A percentile compares a stretch with the other conserved stretches of the same genome.
Conservation (phyloP, 1,284 basidiomycete genomes). For the Tetrapyrgos nigripes region DNA sequence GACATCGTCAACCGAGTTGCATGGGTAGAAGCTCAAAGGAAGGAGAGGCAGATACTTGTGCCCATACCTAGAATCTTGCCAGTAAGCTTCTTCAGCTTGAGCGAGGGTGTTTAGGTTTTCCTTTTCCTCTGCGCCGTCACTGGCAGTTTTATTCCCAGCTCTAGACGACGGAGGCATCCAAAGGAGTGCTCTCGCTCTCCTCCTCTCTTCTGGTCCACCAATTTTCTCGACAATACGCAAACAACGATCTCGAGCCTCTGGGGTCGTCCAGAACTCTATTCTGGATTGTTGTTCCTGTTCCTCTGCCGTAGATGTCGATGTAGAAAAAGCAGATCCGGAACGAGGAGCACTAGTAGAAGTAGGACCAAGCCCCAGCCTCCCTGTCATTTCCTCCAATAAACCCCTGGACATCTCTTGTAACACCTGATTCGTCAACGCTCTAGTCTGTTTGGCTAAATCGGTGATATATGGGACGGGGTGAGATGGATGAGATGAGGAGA, state of each 20-base stretch:
- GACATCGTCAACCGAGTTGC: not conserved
- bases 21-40: constrained; percentile 59
- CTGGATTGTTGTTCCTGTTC: no score
- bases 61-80: constrained; percentile 68
- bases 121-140: not conserved
- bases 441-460: constrained; percentile 58
- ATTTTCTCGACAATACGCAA: constrained; percentile 75
- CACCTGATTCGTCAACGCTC: constrained; percentile 68
- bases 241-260: constrained; percentile 73
- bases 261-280: constrained; percentile 83
- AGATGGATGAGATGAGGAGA: constrained; percentile 9
- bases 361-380: constrained; percentile 39
- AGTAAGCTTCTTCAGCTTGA: constrained; percentile 54
- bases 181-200: constrained; percentile 65
- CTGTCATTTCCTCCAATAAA: constrained; percentile 67
- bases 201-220: constrained; percentile 67
- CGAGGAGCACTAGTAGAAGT: no score
- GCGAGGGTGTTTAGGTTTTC: constrained; percentile 18
- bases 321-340: no score
- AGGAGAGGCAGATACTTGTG: constrained; percentile 55
- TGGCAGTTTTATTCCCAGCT: not conserved
- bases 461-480: not conserved
- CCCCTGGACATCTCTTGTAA: constrained; percentile 76
- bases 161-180: constrained; percentile 16
- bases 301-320: no score